Evolutionary conservation across 2,329 filamentous ascomycete species (phyloP).

Genomic region (Clonostachys byssicola): DNA sequence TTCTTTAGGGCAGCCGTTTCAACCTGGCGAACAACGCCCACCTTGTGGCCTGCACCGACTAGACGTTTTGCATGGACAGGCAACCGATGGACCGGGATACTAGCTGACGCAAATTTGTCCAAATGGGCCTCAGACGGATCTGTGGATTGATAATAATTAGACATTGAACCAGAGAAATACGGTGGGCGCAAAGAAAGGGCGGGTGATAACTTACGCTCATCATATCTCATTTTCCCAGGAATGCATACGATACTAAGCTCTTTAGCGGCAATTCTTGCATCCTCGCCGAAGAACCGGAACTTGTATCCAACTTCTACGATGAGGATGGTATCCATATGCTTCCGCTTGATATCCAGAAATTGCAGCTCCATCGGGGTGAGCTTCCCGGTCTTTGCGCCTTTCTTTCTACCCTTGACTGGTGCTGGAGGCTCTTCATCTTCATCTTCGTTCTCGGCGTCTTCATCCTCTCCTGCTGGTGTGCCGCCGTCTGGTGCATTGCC

Average conservation of each 20-base stretch:
- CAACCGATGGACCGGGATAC: slow-evolving; percentile 87
- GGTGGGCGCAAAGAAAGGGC: background rate
- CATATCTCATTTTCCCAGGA: slow-evolving; percentile 89
- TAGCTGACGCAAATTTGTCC: slow-evolving; percentile 89
- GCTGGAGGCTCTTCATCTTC: slow-evolving; percentile 45
- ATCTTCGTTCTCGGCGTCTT: slow-evolving; percentile 51
- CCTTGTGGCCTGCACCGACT: slow-evolving; percentile 89
- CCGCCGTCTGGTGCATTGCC: slow-evolving; percentile 39
- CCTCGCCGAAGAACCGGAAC: slow-evolving; percentile 94
- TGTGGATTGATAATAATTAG: slow-evolving; percentile 16
- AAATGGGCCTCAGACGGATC: slow-evolving; percentile 88
- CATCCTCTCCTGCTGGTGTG: slow-evolving; percentile 45
- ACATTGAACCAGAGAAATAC: background rate
- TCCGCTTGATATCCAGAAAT: slow-evolving; percentile 88
- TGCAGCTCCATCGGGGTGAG: slow-evolving; percentile 94
- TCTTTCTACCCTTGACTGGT: slow-evolving; percentile 58
- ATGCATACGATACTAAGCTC: slow-evolving; percentile 95
- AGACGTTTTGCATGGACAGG: slow-evolving; percentile 93
- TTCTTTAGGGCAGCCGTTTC: slow-evolving; percentile 97
- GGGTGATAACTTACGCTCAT: slow-evolving; percentile 61
- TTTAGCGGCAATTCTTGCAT: slow-evolving; percentile 83
- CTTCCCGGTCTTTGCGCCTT: slow-evolving; percentile 66
- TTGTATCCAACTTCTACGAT: slow-evolving; percentile 98
- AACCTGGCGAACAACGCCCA: slow-evolving; percentile 89
- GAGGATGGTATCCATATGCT: slow-evolving; percentile 83